Evolutionary conservation across 192 early-diverging fungal genomes (phyloP).

Genomic region (Backusella parvicylindrica): DNA sequence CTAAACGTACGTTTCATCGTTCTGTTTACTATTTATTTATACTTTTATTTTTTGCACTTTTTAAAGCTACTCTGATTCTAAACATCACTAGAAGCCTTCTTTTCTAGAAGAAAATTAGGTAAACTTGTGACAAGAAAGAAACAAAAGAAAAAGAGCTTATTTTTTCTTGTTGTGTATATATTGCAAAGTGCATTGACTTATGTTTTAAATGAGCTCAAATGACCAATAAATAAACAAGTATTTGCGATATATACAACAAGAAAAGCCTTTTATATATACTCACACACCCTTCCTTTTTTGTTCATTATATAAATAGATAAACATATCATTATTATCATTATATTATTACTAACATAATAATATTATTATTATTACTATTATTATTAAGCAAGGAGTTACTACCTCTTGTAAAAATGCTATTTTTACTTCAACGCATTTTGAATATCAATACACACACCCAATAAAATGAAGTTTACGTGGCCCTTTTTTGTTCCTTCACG

Average conservation of each 20-base stretch:
- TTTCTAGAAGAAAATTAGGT: background rate
- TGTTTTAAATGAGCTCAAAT: conserved; percentile 2
- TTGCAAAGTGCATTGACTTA: background rate
- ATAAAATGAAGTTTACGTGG: background rate
- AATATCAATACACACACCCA: too few relatives aligned
- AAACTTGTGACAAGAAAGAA: background rate
- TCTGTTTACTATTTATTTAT: background rate
- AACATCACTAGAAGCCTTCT: background rate
- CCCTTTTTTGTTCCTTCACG: background rate
- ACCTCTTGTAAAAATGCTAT: too few relatives aligned
- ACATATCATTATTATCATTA: too few relatives aligned
- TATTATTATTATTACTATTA: too few relatives aligned
- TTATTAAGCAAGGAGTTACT: too few relatives aligned
- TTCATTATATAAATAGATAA: background rate
- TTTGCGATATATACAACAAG: background rate
- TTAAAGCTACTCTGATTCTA: background rate
- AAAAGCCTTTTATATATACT: background rate
- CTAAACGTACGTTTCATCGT: background rate
- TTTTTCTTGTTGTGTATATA: background rate
- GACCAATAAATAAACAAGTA: background rate
- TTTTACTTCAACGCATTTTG: too few relatives aligned
- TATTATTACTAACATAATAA: too few relatives aligned
- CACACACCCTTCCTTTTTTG: background rate
- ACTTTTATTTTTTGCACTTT: background rate
- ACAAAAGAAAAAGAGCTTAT: background rate